phyloP scores from a whole-genome alignment of 73 alveolate species.

The Tetrahymena malaccensis region DNA sequence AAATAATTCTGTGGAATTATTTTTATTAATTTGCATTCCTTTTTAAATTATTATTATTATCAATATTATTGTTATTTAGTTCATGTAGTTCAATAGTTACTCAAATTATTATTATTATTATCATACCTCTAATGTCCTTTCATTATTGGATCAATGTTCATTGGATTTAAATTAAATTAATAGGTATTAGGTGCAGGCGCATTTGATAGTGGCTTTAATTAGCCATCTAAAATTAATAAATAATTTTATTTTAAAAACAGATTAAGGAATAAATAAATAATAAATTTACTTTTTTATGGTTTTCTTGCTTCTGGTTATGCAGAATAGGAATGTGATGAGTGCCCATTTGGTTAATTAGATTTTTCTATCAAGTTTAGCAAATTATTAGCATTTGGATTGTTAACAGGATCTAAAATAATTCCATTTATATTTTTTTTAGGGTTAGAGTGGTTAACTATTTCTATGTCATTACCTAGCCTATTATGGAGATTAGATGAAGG shows the following conservation, averaged over 20 bases:
- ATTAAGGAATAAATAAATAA: neutral
- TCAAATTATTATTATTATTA: neutral
- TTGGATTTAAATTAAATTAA: neutral
- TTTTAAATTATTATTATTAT: neutral
- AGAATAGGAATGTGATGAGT: neutral
- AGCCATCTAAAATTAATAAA: neutral
- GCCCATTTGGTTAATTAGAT: neutral
- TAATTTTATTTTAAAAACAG: neutral
- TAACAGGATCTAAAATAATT: neutral
- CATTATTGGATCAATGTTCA: neutral
- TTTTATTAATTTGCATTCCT: neutral
- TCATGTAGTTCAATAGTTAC: neutral
- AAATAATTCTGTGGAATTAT: neutral
- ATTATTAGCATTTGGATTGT: neutral
- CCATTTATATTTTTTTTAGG: neutral
- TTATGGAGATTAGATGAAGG: neutral
- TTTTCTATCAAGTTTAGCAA: neutral
- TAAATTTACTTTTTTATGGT: neutral
- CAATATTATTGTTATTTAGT: no score
- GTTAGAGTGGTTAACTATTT: neutral
- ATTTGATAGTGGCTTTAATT: neutral
- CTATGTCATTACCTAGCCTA: neutral
- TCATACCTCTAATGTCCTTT: neutral
- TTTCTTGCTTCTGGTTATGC: neutral
- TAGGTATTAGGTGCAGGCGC: neutral